phyloP scores from a whole-genome alignment of 2,329 filamentous ascomycete genomes.

The Mollisia scopiformis region DNA sequence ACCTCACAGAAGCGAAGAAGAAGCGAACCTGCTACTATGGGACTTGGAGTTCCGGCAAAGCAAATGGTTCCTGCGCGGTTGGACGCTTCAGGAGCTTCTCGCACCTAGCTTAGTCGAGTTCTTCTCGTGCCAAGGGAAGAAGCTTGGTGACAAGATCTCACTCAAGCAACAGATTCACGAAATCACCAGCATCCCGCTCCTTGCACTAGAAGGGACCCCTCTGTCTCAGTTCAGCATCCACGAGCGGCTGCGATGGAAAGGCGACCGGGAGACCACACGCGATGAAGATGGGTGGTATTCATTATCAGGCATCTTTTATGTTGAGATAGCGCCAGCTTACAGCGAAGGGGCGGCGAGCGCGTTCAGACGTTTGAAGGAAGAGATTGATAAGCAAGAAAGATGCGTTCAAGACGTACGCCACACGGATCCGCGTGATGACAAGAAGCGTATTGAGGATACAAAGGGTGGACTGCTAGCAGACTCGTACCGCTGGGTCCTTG shows the following conservation, averaged over 20 bases:
- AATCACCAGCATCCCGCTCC: not conserved
- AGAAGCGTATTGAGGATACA: constrained; percentile 24
- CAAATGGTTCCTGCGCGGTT: not conserved
- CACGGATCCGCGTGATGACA: constrained; percentile 11
- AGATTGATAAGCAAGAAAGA: not conserved
- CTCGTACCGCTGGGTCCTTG: constrained; percentile 12
- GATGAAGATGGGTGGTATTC: constrained; percentile 2
- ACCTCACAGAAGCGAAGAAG: not conserved
- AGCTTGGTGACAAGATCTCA: not conserved
- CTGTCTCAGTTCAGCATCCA: not conserved
- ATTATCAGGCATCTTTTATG: constrained; percentile 43
- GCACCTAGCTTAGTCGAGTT: constrained; percentile 1
- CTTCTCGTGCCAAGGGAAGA: not conserved
- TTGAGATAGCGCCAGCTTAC: constrained; percentile 39
- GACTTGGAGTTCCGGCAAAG: constrained; percentile 11
- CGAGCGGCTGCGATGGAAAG: not conserved
- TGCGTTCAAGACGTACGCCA: constrained; percentile 6
- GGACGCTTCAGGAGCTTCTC: not conserved
- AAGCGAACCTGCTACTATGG: constrained; percentile 7
- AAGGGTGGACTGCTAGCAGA: constrained; percentile 15
- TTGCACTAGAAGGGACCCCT: not conserved
- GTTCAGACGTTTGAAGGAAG: constrained; percentile 37
- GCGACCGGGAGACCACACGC: not conserved
- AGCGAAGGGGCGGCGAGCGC: constrained; percentile 36
- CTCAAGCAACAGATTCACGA: not conserved